Evolutionary conservation across 352 stramenopile genomes (phyloP).

Genomic region (Bremia lactucae): DNA sequence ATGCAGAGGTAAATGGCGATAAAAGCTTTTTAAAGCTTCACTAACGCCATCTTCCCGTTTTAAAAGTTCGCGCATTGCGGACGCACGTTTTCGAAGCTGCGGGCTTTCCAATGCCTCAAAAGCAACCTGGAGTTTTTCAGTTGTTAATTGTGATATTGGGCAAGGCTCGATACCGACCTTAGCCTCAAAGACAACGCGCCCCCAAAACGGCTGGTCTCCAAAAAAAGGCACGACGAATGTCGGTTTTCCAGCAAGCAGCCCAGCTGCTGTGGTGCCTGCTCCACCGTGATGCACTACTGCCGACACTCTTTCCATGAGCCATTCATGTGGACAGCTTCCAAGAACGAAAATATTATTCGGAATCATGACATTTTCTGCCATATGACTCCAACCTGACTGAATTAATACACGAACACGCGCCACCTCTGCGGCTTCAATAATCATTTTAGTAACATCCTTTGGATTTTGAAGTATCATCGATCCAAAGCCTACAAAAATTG

Average conservation of each 20-base stretch:
- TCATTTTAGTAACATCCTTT: conserved; percentile 61
- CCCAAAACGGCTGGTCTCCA: conserved; percentile 92
- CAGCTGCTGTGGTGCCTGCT: conserved; percentile 87
- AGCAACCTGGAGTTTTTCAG: conserved; percentile 61
- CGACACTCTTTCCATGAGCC: conserved; percentile 83
- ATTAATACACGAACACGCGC: conserved; percentile 78
- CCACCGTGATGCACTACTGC: conserved; percentile 78
- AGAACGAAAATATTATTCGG: conserved; percentile 57
- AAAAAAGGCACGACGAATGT: conserved; percentile 94
- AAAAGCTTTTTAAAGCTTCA: conserved; percentile 80
- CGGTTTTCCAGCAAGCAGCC: conserved; percentile 83
- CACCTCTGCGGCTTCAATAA: conserved; percentile 60
- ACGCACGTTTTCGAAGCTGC: conserved; percentile 39
- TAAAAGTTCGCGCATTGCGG: conserved; percentile 52
- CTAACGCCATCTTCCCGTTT: conserved; percentile 75
- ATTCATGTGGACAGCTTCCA: conserved; percentile 80
- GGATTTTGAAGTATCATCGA: conserved; percentile 87
- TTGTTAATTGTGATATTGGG: conserved; percentile 72
- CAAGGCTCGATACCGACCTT: conserved; percentile 83
- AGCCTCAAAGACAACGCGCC: conserved; percentile 64
- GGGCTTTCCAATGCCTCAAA: conserved; percentile 57
- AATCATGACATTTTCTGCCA: conserved; percentile 35
- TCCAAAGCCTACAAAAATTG: conserved; percentile 92
- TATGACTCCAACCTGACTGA: conserved; percentile 85
- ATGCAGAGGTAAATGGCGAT: conserved; percentile 70